Conservation (phyloP, 169 alveolate species). For the Miamiensis avidus region DNA sequence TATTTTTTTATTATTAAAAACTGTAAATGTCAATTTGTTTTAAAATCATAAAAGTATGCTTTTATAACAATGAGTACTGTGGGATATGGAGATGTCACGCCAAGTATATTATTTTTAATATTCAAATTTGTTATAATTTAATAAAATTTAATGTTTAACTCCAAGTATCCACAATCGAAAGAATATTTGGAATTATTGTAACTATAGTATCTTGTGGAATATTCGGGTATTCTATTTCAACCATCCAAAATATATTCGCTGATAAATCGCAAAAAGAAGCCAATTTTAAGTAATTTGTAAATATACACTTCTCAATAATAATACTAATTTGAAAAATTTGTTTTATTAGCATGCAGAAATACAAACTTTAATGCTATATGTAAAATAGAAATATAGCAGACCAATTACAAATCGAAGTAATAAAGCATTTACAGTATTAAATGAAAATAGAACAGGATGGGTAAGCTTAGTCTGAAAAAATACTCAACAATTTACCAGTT, state of each 20-base stretch:
- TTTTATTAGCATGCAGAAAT: neutral
- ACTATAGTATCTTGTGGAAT: conserved; percentile 12
- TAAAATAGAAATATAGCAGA: neutral
- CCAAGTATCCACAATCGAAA: neutral
- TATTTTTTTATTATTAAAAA: too few relatives aligned
- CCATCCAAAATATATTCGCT: neutral
- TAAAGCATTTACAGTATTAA: neutral
- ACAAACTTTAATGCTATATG: neutral
- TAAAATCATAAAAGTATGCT: neutral
- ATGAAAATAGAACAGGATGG: neutral
- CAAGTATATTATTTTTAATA: neutral
- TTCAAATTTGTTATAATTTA: neutral
- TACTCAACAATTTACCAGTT: neutral
- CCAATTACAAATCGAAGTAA: neutral
- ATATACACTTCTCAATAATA: too few relatives aligned
- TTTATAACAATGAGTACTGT: neutral
- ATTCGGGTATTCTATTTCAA: conserved; percentile 2
- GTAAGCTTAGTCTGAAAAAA: neutral
- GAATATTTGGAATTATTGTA: conserved; percentile 5
- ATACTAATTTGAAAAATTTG: too few relatives aligned
- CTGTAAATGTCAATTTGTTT: too few relatives aligned
- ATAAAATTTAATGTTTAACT: neutral
- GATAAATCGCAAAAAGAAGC: neutral
- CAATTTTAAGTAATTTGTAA: neutral
- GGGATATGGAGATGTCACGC: neutral